Base-by-base conservation (phyloP, 2,329 filamentous ascomycete genomes). In the Zymoseptoria passerinii region DNA sequence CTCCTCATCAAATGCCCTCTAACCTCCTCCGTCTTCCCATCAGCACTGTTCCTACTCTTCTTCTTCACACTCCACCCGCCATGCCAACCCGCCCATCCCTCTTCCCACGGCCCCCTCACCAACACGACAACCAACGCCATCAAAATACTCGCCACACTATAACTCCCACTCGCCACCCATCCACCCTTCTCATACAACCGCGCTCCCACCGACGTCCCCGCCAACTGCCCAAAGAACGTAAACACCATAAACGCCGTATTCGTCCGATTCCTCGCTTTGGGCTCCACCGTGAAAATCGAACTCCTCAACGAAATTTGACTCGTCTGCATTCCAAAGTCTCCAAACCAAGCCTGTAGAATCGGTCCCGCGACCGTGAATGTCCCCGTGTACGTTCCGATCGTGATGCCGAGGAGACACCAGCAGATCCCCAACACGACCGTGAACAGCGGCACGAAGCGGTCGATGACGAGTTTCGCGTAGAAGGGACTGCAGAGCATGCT, bases 171-270 rank as follows among this genome's bases (percentile, higher is more conserved):
- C 13, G 74, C 74, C 2, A 79, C 73, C 83, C 83, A 86, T 0
- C 83, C 83, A 0, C 76, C 78, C 4, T 71, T 61, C 5, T 80
- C 80, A 67, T 82, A 86, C 10, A 85, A 70, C 50, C 77, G 74
- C 61, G 81, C 83, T 0, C 81, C 81, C 0, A 73, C 76, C 8
- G 75, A 72, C 1, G 79, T 81, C 0, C 89, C 89, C 1, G 85
- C 85, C 52, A 94, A 68, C 75, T 94, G 89, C 0, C 89, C 89
- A 28, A 81, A 83, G 67, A 92, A 92, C 0, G 83, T 84, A 7
- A 81, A 79, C 0, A 91, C 80, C 89, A 92, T 94, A 67, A 90
- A 94, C 1, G 85, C 87, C 0, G 89, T 91, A 69, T 94, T 94
- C 23, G 92, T 81, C 3, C 89, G 75, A 72, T 91, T 94, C 4